Percentiles rank a stretch among this genome's conserved stretches.
Conservation (phyloP, 768 basidiomycete genomes). For the Coprinopsis sp. region DNA sequence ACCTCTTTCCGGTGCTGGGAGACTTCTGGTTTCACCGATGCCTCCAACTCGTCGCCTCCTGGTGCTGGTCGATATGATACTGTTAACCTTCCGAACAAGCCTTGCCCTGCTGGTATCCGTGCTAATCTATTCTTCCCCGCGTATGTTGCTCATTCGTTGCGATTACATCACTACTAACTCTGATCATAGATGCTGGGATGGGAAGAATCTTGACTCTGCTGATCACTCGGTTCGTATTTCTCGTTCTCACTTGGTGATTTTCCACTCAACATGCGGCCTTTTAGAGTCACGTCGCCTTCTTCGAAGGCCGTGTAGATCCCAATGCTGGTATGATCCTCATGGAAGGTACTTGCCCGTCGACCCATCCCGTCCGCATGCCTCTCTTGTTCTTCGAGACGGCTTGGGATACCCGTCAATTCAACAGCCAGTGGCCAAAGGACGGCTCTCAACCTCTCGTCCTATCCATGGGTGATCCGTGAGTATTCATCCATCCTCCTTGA, state of each 20-base stretch:
- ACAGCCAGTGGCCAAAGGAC: background rate
- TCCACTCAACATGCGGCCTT: background rate
- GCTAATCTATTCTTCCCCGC: slow-evolving; percentile 11
- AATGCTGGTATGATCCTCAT: background rate
- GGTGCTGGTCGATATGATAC: slow-evolving; percentile 9
- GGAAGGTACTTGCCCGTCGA: background rate
- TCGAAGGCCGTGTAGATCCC: background rate
- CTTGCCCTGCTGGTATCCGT: slow-evolving; percentile 8
- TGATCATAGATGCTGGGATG: too few species aligned
- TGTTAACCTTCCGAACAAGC: slow-evolving; percentile 9
- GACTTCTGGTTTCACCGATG: slow-evolving; percentile 6
- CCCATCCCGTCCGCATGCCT: background rate
- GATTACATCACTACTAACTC: too few species aligned
- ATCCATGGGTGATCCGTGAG: background rate
- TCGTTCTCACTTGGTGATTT: background rate
- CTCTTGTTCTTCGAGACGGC: too few species aligned
- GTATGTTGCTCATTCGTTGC: slow-evolving; percentile 5
- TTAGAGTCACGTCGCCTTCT: background rate
- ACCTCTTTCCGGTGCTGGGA: slow-evolving; percentile 8
- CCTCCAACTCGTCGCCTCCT: slow-evolving; percentile 7
- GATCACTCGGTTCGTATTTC: background rate
- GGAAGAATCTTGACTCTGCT: background rate
- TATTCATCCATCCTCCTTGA: background rate
- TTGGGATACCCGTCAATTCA: background rate
- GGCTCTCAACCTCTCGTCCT: background rate